phyloP scores from a whole-genome alignment of 1,139 yeast species.

The Taphrina wiesneri region DNA sequence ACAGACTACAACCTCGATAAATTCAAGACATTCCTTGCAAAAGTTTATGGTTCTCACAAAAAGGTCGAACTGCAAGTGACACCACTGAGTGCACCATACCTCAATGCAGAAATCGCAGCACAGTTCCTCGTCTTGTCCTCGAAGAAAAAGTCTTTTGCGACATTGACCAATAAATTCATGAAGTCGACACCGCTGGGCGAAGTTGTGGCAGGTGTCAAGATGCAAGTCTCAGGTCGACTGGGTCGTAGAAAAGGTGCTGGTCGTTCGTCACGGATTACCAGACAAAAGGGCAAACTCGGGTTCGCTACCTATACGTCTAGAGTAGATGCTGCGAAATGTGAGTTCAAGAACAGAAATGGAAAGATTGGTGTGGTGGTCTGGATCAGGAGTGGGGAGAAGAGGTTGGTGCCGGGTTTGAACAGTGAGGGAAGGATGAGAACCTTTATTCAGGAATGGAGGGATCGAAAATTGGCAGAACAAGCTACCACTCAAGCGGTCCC shows the following conservation, averaged over 20 bases:
- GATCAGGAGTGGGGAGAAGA: constrained; percentile 27
- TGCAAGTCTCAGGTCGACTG: constrained; percentile 30
- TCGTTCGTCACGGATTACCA: constrained; percentile 22
- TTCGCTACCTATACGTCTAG: constrained; percentile 27
- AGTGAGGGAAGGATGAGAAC: constrained; percentile 28
- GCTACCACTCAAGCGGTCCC: not conserved
- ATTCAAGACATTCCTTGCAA: constrained; percentile 18
- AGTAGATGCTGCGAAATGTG: constrained; percentile 31
- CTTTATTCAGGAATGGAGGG: constrained; percentile 24
- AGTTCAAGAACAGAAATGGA: constrained; percentile 32
- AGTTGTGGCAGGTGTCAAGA: constrained; percentile 30
- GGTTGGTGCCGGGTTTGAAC: constrained; percentile 26
- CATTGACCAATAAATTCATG: constrained; percentile 26
- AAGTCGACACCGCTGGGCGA: constrained; percentile 25
- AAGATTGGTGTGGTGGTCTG: constrained; percentile 31
- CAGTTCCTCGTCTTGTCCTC: constrained; percentile 28
- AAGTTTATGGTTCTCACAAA: constrained; percentile 22
- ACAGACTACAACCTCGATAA: constrained; percentile 29
- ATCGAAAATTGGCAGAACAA: constrained; percentile 15
- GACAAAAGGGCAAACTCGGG: constrained; percentile 32
- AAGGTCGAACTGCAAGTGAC: constrained; percentile 25
- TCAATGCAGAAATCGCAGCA: constrained; percentile 32
- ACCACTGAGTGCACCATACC: constrained; percentile 33
- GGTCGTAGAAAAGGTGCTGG: constrained; percentile 32
- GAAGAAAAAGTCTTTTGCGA: constrained; percentile 23